Base-by-base conservation (phyloP, 1,284 basidiomycete species). In the Sphaerobolus stellatus region DNA sequence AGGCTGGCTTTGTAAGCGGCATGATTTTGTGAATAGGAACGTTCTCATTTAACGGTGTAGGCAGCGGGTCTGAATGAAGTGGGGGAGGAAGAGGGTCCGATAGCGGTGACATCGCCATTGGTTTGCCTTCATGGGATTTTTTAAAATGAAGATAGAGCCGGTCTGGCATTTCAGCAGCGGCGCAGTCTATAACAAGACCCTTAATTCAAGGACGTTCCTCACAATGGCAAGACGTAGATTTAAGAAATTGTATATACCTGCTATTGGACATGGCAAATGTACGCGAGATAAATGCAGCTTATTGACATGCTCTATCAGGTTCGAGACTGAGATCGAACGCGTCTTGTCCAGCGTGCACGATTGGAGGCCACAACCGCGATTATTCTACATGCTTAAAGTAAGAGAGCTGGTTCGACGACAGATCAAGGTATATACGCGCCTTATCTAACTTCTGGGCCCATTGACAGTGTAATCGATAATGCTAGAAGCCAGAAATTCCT, bases 381-480 rank as follows among this genome's bases (percentile, higher is more conserved):
- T 34, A 18, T 34, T 44, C 27, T 29, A 34, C 41, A 29, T 16
- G 4, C 5, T 25, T 30, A 24, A 13, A 50, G 22, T 44, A n/a
- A n/a, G n/a, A n/a, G n/a, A n/a, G n/a, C n/a, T n/a, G n/a, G n/a
- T n/a, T n/a, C n/a, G n/a, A n/a, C n/a, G n/a, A n/a, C n/a, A n/a
- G n/a, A n/a, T n/a, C n/a, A n/a, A n/a, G n/a, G n/a, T n/a, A n/a
- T n/a, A n/a, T n/a, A n/a, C n/a, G n/a, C n/a, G n/a, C n/a, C n/a
- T n/a, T n/a, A n/a, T n/a, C n/a, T n/a, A n/a, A n/a, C n/a, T n/a
- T n/a, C 40, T 38, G 48, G 5, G 20, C 18, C 5, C 38, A 4
- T 30, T 44, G 41, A 29, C 50, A 52, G 36, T 52, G 50, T 20
- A 25, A 44, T 20, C 44, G 36, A 16, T 43, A 44, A 34, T 52